phyloP scores from a whole-genome alignment of 1,284 basidiomycete genomes.

The Puccinia hordei region DNA sequence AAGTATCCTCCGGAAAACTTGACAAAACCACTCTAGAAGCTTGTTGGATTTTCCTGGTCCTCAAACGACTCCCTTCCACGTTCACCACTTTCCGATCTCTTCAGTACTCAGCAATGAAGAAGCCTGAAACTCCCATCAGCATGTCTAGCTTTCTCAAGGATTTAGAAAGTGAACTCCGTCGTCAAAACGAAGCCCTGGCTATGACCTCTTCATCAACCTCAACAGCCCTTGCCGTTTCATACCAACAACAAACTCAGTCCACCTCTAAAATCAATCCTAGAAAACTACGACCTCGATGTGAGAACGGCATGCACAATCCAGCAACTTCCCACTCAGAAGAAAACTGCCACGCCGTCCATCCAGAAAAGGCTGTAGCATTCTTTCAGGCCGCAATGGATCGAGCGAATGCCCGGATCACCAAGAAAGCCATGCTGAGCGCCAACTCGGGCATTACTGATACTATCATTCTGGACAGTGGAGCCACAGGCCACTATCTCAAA shows the following conservation, averaged over 20 bases:
- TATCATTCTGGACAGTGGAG: constrained; percentile 8
- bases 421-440: not conserved
- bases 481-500: constrained; percentile 5
- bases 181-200: not conserved
- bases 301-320: not conserved
- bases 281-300: not conserved
- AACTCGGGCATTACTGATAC: not conserved
- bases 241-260: not conserved
- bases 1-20: not conserved
- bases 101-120: not conserved
- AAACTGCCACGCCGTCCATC: not conserved
- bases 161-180: not conserved
- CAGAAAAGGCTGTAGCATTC: not conserved
- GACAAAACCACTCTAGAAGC: not conserved
- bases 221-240: not conserved
- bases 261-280: not conserved
- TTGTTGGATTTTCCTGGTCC: not conserved
- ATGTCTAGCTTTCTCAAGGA: not conserved
- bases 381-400: not conserved
- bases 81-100: not conserved
- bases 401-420: not conserved
- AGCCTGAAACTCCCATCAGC: not conserved
- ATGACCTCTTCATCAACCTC: not conserved
- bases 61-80: not conserved
- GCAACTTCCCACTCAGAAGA: not conserved